These are phyloP conservation scores for Claviceps pusilla DNA, from an alignment of 2,329 filamentous ascomycete genomes.

Conservation along the genomic window DNA sequence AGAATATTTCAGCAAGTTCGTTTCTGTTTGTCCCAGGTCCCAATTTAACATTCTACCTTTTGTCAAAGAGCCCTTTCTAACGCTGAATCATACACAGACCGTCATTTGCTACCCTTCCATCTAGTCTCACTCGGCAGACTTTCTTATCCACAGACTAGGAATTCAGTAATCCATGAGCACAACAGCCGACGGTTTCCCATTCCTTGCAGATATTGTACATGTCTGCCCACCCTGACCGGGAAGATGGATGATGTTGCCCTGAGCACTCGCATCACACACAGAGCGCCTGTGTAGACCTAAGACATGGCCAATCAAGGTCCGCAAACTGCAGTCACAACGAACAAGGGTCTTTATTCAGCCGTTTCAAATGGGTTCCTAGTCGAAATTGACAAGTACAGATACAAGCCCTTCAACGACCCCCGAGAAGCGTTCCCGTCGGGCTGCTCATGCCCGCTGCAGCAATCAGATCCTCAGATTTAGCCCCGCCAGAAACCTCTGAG, in stretches of 20 bases:
- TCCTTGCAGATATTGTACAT: conserved; percentile 15
- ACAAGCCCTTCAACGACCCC: not conserved
- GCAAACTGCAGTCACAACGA: conserved; percentile 5
- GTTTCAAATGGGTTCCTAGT: conserved; percentile 15
- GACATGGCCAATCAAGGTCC: conserved; percentile 18
- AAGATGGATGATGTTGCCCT: conserved; percentile 10
- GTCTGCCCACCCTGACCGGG: conserved; percentile 4
- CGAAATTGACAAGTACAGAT: conserved; percentile 4
- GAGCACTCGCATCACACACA: conserved; percentile 27
- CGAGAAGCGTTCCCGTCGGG: conserved; percentile 1
- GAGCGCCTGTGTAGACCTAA: conserved; percentile 27
- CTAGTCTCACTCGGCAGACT: not conserved
- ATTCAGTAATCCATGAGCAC: not conserved
- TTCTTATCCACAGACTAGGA: not conserved
- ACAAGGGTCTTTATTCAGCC: conserved; percentile 13
- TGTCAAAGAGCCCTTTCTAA: not conserved
- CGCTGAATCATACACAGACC: not conserved
- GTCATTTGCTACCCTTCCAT: not conserved
- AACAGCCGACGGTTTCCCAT: not conserved
- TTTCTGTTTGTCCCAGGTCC: not conserved
- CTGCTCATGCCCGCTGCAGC: conserved; percentile 1
- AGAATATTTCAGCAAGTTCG: not conserved
- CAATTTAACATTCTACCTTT: no score
- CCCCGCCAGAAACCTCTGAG: not conserved
- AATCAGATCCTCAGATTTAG: conserved; percentile 3